phyloP scores from a whole-genome alignment of 768 basidiomycete species.

The Pleurotus tuber-regium region DNA sequence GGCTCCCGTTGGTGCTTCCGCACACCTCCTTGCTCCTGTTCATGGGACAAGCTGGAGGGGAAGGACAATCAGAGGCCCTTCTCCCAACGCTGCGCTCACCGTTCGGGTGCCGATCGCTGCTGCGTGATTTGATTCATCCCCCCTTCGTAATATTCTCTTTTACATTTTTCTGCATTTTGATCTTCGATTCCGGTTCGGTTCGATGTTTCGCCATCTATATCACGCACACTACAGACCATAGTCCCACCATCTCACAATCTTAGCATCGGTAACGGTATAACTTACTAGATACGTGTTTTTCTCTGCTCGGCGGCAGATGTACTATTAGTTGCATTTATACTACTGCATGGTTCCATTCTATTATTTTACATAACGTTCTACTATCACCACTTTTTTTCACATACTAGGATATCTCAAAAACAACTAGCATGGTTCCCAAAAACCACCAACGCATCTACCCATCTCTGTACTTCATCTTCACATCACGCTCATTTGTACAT shows the following conservation, averaged over 20 bases:
- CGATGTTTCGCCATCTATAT: slow-evolving; percentile 1
- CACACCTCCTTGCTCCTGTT: slow-evolving; percentile 7
- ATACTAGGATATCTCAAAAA: slow-evolving; percentile 1
- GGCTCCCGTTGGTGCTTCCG: neutral
- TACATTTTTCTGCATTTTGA: neutral
- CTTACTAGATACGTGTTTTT: slow-evolving; percentile 9
- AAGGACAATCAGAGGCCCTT: slow-evolving; percentile 5
- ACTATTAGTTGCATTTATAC: slow-evolving; percentile 10
- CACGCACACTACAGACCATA: neutral
- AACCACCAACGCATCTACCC: no score
- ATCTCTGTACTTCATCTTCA: slow-evolving; percentile 5
- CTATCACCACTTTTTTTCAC: neutral
- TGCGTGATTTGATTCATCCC: neutral
- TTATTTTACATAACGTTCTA: neutral
- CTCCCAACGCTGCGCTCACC: neutral
- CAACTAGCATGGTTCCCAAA: slow-evolving; percentile 1
- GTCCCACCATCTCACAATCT: neutral
- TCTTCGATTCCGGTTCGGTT: slow-evolving; percentile 5
- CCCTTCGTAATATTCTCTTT: no score
- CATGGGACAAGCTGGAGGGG: slow-evolving; percentile 10
- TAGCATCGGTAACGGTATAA: slow-evolving; percentile 9
- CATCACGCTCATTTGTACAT: slow-evolving; percentile 9
- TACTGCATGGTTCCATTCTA: neutral
- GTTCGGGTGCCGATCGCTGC: slow-evolving; percentile 6
- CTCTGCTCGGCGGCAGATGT: slow-evolving; percentile 9